Evolutionary conservation across 495 filamentous ascomycete genomes (phyloP), one percentile per base, ranked within the genome.

Genomic region (Friedmanniomyces simplex): DNA sequence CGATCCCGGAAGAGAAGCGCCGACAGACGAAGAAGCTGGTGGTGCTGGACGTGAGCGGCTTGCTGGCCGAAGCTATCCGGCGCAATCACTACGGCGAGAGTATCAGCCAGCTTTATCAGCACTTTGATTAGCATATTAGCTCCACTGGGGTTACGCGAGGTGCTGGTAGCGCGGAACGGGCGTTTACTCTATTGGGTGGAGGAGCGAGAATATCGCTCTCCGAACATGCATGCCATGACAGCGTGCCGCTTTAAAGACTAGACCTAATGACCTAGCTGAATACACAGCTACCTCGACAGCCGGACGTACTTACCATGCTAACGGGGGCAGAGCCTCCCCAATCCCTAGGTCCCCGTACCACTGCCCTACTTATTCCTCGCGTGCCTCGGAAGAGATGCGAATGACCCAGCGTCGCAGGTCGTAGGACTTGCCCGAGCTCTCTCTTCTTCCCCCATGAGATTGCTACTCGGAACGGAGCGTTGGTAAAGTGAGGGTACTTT

Each of bases 41-140:
- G 53, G 77, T 95, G 18, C 81, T 98, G 56, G 89, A 95, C 65
- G 77, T 98, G 26, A 93, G 88, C 43, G 86, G 82, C 65, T 76
- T 98, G 59, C 74, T 98, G 30, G 77, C 88, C 12, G 93, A 98
- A 72, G 91, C 91, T 47, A 97, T 98, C 63, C 77, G 93, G 67
- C 81, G 93, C 66, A 96, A 96, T 70, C 91, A 97, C 67, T 90
- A 96, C 70, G 93, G 85, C 63, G 79, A 82, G 76, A 81, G 78
- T 51, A 74, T 74, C 50, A 67, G 59, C 43, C 62, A 66, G 58
- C 65, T 81, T 71, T 71, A 66, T 70, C 65, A 67, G 50, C 66
- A 70, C 55, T 66, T 55, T 37, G 64, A 69, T 55, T 71, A 55
- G 49, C n/a, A 42, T 1, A 52, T 8, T 20, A 5, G 16, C 8